These are phyloP conservation scores for Wickerhamomyces sydowiorum DNA, from an alignment of 805 yeast species.

Conservation along the genomic window DNA sequence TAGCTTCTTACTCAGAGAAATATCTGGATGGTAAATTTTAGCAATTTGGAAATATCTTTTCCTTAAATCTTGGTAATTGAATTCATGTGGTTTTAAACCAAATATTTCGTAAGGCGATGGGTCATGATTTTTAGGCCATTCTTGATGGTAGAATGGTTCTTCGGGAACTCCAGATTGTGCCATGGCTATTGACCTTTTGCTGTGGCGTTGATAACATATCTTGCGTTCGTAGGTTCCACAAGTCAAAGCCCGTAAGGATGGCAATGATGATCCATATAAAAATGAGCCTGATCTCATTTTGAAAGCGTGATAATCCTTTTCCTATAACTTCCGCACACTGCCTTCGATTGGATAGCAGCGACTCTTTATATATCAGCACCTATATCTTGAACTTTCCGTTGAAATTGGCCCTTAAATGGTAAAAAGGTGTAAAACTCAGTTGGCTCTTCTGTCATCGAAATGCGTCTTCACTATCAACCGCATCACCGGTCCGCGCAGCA, in stretches of 20 bases:
- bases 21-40: constrained; percentile 81
- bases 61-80: constrained; percentile 37
- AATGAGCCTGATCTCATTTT: not conserved
- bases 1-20: constrained; percentile 23
- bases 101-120: constrained; percentile 76
- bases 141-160: constrained; percentile 14
- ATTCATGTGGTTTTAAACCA: constrained; percentile 29
- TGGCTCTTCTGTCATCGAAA: not conserved
- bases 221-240: no score
- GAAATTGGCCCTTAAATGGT: not conserved
- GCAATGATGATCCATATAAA: not conserved
- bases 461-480: no score
- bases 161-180: not conserved
- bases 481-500: no score
- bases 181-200: no score
- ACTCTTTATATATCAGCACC: no score
- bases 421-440: not conserved
- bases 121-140: constrained; percentile 51
- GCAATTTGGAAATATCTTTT: constrained; percentile 54
- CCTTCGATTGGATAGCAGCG: no score
- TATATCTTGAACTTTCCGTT: no score
- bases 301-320: no score
- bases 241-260: not conserved
- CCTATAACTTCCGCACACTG: no score
- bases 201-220: no score